Evolutionary conservation across 225 moss, liverwort and hornwort species (phyloP), one percentile per base, ranked within the genome.

Genomic region (Polytrichum formosum): DNA sequence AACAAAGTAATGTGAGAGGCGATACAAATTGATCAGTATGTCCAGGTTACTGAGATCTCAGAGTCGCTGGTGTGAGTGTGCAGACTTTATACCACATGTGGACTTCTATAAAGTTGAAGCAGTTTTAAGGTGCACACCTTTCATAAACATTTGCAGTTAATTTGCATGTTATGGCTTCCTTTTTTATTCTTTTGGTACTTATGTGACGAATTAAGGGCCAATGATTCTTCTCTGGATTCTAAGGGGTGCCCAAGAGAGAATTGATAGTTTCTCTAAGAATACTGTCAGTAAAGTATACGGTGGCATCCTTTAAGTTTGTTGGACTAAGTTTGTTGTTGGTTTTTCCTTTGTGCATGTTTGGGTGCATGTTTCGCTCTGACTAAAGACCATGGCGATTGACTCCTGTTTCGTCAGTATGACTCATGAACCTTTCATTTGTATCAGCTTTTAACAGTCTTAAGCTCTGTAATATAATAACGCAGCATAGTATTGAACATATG

Each of bases 61-160:
- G 31, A 6, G 16, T 0, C 68, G 6, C 7, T 0, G 13, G 21
- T 70, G 59, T 54, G 69, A 63, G 71, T 26, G 55, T 63, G 76
- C 77, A 78, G 91, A 59, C 0, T 91, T 90, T 63, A 66, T 81
- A 17, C 91, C 90, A 7, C 65, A 30, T 9, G 63, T 88, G 63
- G 95, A 91, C 22, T 95, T 95, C 18, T 95, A 90, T 79, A 95
- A 95, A 76, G 83, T 95, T 26, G 95, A 95, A 79, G 93, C 92
- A 58, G 53, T 95, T 67, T 67, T 95, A 26, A 84, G 91, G 91
- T 91, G 78, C 31, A 46, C 46, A 46, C 65, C 26, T 55, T 65
- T 59, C 17, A 58, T 22, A 58, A 58, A 21, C 21, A 9, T 66
- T 5, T 20, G 29, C 9, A 33, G 2, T 18, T 33, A 23, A 8